These are phyloP conservation scores for Elasticomyces elasticus DNA, from an alignment of 495 filamentous ascomycete species.

Conservation along the genomic window DNA sequence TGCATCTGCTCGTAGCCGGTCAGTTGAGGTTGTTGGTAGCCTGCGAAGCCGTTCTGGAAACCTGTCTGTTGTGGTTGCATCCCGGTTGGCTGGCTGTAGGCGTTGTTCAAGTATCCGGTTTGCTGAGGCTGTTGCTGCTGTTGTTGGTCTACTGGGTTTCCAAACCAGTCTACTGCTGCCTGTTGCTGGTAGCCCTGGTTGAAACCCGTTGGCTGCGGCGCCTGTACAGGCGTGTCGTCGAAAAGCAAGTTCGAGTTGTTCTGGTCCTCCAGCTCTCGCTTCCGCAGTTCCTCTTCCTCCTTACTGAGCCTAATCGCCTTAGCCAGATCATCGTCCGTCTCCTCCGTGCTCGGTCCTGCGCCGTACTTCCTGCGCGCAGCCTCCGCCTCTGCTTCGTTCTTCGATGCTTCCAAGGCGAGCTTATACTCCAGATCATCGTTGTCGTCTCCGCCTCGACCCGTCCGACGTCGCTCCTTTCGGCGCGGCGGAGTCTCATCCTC, in stretches of 20 bases:
- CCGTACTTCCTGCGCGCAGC: constrained; percentile 53
- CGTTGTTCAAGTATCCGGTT: constrained; percentile 76
- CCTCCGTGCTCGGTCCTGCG: constrained; percentile 29
- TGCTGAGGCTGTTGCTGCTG: constrained; percentile 62
- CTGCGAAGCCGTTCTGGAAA: constrained; percentile 47
- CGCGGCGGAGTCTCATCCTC: constrained; percentile 6
- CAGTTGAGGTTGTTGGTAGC: constrained; percentile 50
- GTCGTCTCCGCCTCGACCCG: constrained; percentile 35
- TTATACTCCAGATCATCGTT: constrained; percentile 90
- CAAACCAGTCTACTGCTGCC: constrained; percentile 88
- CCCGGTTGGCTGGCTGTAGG: constrained; percentile 58
- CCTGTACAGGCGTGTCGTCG: constrained; percentile 61
- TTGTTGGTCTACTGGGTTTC: constrained; percentile 74
- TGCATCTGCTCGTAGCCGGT: constrained; percentile 40
- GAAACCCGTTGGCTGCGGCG: constrained; percentile 72
- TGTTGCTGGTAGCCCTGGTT: constrained; percentile 98
- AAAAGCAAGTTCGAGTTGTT: constrained; percentile 74
- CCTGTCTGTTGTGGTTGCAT: constrained; percentile 50
- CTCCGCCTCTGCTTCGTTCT: constrained; percentile 90
- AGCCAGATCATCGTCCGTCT: constrained; percentile 75
- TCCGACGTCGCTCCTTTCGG: constrained; percentile 17
- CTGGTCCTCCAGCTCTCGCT: constrained; percentile 78
- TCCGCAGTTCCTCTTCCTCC: constrained; percentile 84
- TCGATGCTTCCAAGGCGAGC: constrained; percentile 92
- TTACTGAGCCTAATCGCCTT: constrained; percentile 95